Evolutionary conservation across 1,139 yeast genomes (phyloP).

Genomic region (Lodderomyces orthopsilosis): DNA sequence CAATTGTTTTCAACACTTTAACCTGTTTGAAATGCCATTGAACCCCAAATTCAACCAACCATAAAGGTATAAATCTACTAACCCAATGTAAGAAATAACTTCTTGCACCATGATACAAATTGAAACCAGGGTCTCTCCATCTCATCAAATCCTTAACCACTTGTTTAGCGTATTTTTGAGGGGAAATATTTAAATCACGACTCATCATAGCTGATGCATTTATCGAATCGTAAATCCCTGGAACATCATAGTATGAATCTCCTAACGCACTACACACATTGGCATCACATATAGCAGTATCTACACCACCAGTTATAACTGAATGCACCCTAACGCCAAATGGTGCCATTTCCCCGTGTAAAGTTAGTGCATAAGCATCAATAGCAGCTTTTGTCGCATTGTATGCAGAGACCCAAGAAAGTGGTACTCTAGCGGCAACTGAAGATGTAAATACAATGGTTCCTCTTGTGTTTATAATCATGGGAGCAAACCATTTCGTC

Average conservation of each 20-base stretch:
- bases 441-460: slow-evolving; percentile 36
- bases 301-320: slow-evolving; percentile 41
- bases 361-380: slow-evolving; percentile 62
- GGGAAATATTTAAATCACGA: slow-evolving; percentile 22
- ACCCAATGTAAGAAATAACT: slow-evolving; percentile 23
- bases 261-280: slow-evolving; percentile 11
- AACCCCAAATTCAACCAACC: slow-evolving; percentile 26
- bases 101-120: slow-evolving; percentile 28
- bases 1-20: slow-evolving; percentile 18
- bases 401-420: slow-evolving; percentile 34
- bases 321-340: slow-evolving; percentile 37
- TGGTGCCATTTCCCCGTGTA: slow-evolving; percentile 58
- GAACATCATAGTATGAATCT: slow-evolving; percentile 27
- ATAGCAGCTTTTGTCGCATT: slow-evolving; percentile 60
- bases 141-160: slow-evolving; percentile 24
- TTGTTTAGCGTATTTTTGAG: slow-evolving; percentile 30
- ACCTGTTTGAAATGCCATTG: slow-evolving; percentile 30
- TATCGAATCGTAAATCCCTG: slow-evolving; percentile 29
- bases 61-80: slow-evolving; percentile 28
- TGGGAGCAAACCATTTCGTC: slow-evolving; percentile 31
- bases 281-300: slow-evolving; percentile 30
- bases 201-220: slow-evolving; percentile 26
- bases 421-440: slow-evolving; percentile 35
- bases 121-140: slow-evolving; percentile 26
- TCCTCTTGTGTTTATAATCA: slow-evolving; percentile 34